Percentiles rank a stretch among this genome's conserved stretches.
Evolutionary conservation across 805 yeast species (phyloP).

Genomic region (Myxozyma neotropica): DNA sequence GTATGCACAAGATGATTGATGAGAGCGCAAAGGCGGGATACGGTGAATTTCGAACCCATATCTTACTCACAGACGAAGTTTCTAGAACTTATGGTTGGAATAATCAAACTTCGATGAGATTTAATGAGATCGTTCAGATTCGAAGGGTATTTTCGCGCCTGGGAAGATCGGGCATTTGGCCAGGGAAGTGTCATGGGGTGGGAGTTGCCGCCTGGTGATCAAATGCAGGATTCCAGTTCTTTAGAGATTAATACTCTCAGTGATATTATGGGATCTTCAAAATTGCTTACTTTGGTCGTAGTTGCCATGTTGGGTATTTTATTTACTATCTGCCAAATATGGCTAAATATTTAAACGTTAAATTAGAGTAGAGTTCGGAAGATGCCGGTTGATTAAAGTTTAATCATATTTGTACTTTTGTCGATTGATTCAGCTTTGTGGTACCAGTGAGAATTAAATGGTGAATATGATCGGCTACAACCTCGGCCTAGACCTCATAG

Average conservation of each 20-base stretch:
- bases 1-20: slow-evolving; percentile 14
- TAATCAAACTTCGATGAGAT: slow-evolving; percentile 3
- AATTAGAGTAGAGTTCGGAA: too few species aligned
- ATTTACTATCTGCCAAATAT: too few species aligned
- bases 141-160: slow-evolving; percentile 6
- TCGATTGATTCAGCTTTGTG: too few species aligned
- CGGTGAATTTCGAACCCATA: slow-evolving; percentile 9
- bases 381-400: too few species aligned
- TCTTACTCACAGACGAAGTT: slow-evolving; percentile 9
- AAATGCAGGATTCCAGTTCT: neutral
- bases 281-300: too few species aligned
- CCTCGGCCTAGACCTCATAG: too few species aligned
- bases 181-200: slow-evolving; percentile 7
- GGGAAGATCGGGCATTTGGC: slow-evolving; percentile 14
- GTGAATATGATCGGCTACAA: too few species aligned
- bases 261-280: neutral
- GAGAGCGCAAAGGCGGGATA: slow-evolving; percentile 2
- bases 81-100: slow-evolving; percentile 9
- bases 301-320: too few species aligned
- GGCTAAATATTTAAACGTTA: too few species aligned
- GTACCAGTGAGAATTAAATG: too few species aligned
- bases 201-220: slow-evolving; percentile 5
- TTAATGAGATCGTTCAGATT: slow-evolving; percentile 4
- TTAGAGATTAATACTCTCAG: neutral
- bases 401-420: too few species aligned